Conservation (phyloP, 2,329 filamentous ascomycete genomes). For the Clonostachys solani region DNA sequence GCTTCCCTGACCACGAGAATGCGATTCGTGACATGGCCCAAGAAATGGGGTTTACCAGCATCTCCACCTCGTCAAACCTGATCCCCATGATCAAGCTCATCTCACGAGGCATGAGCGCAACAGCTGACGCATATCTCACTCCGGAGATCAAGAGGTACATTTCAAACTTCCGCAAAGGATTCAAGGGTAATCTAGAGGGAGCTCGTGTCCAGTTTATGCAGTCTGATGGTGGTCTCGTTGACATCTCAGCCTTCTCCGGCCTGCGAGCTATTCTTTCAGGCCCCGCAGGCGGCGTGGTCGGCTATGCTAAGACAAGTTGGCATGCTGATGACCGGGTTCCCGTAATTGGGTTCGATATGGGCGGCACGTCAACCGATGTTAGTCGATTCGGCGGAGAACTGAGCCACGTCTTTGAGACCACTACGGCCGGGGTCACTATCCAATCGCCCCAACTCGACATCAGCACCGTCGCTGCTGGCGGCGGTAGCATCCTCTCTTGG, state of each 20-base stretch:
- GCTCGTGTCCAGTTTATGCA: slow-evolving; percentile 76
- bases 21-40: slow-evolving; percentile 67
- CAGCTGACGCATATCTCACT: slow-evolving; percentile 68
- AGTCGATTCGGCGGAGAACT: slow-evolving; percentile 65
- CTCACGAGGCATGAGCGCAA: slow-evolving; percentile 61
- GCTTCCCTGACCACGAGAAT: slow-evolving; percentile 77
- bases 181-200: slow-evolving; percentile 4
- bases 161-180: slow-evolving; percentile 51
- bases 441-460: slow-evolving; percentile 70
- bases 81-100: slow-evolving; percentile 68
- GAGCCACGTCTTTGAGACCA: slow-evolving; percentile 68
- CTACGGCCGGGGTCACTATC: slow-evolving; percentile 65
- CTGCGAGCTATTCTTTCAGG: slow-evolving; percentile 63
- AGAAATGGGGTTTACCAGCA: slow-evolving; percentile 69
- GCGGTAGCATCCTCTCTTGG: slow-evolving; percentile 53
- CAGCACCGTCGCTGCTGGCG: slow-evolving; percentile 57
- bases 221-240: slow-evolving; percentile 40
- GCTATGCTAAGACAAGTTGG: slow-evolving; percentile 65
- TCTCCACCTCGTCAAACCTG: slow-evolving; percentile 61
- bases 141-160: slow-evolving; percentile 68
- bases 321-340: slow-evolving; percentile 56
- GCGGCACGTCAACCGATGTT: slow-evolving; percentile 69
- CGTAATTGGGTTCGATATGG: slow-evolving; percentile 42
- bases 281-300: slow-evolving; percentile 61
- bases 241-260: slow-evolving; percentile 51